A percentile compares a stretch with the other conserved stretches of the same genome.
phyloP scores from a whole-genome alignment of 768 basidiomycete genomes.

The Chalciporus sphaerocephalus region DNA sequence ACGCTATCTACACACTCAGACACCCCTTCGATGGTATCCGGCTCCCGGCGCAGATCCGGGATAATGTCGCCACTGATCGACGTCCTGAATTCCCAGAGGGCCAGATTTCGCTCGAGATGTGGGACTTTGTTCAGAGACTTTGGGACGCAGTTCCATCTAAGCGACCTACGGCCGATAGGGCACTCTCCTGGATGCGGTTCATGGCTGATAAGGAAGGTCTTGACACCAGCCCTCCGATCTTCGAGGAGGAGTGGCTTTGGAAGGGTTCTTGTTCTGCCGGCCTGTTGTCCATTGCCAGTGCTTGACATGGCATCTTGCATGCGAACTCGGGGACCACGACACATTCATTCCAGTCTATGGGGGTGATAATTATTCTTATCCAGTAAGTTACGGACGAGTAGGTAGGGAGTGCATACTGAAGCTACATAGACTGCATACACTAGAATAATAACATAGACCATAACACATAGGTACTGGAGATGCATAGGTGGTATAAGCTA shows the following conservation, averaged over 20 bases:
- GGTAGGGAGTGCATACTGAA: too few relatives aligned
- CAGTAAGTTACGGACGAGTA: not conserved
- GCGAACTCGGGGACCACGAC: not conserved
- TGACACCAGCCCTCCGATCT: constrained; percentile 1
- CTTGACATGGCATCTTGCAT: not conserved
- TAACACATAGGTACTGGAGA: not conserved
- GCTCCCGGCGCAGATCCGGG: not conserved
- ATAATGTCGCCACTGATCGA: not conserved
- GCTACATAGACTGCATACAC: not conserved
- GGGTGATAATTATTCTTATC: not conserved
- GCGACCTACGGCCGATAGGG: constrained; percentile 24
- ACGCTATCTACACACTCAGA: constrained; percentile 30
- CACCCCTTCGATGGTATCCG: constrained; percentile 5
- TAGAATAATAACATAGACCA: not conserved
- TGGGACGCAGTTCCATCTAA: constrained; percentile 15
- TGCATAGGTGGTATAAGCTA: not conserved
- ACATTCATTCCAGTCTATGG: not conserved
- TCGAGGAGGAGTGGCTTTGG: not conserved
- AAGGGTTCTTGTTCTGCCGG: not conserved
- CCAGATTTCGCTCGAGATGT: constrained; percentile 21
- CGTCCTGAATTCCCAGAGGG: constrained; percentile 16
- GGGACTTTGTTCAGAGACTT: constrained; percentile 30
- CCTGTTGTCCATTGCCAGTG: not conserved
- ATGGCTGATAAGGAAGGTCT: constrained; percentile 11
- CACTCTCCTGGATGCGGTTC: constrained; percentile 23